Evolutionary conservation across 1,284 basidiomycete species (phyloP).

Genomic region (Trichosporon sp.): DNA sequence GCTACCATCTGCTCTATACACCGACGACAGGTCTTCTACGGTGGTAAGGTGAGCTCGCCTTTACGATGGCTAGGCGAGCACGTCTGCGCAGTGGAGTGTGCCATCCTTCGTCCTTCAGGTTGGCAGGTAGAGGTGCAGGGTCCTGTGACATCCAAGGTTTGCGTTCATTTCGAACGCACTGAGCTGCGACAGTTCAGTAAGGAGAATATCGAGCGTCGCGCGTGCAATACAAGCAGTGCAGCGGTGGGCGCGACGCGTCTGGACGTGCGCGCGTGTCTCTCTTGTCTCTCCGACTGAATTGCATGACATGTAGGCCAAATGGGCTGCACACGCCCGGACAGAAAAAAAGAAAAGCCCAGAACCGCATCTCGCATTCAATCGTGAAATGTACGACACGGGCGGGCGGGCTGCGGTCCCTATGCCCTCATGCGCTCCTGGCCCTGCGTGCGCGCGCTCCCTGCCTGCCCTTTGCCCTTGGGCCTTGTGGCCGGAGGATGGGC

Average conservation of each 20-base stretch:
- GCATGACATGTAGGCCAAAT: not conserved
- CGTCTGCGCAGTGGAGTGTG: no score
- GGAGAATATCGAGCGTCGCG: not conserved
- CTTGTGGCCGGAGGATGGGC: not conserved
- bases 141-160: not conserved
- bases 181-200: not conserved
- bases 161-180: not conserved
- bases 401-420: not conserved
- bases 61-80: not conserved
- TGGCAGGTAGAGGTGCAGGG: not conserved
- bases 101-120: no score
- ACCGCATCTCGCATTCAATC: not conserved
- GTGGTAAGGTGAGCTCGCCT: no score
- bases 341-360: not conserved
- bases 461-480: not conserved
- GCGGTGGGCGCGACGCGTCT: not conserved
- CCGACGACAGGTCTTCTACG: not conserved
- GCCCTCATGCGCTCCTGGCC: not conserved
- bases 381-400: not conserved
- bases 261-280: not conserved
- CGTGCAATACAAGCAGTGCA: not conserved
- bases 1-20: no score
- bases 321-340: not conserved
- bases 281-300: not conserved
- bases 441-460: not conserved